These are phyloP conservation scores for Rubus idaeus DNA, from an alignment of 306 rosid genomes.

Conservation along the genomic window DNA sequence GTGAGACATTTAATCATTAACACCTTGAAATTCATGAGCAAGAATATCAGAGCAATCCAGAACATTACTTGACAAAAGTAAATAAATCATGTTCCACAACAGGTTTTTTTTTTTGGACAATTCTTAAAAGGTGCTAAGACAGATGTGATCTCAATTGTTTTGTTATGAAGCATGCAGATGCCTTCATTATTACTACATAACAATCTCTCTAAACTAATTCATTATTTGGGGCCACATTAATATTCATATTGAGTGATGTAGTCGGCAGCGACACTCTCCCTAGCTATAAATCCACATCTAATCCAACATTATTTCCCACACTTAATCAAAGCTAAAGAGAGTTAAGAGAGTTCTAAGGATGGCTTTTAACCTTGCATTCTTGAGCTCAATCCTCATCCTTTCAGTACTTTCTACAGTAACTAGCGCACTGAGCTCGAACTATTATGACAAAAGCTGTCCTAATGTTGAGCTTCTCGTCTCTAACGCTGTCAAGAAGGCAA, in stretches of 20 bases:
- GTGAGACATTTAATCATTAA: conserved; percentile 5
- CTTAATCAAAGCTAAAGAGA: conserved; percentile 14
- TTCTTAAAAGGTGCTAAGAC: not conserved
- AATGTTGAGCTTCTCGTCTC: conserved; percentile 43
- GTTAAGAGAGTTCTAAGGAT: conserved; percentile 27
- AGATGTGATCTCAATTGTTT: conserved; percentile 40
- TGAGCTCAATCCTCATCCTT: conserved; percentile 43
- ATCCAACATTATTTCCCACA: conserved; percentile 26
- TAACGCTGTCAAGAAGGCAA: conserved; percentile 33
- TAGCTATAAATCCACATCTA: conserved; percentile 42
- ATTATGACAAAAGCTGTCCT: conserved; percentile 77
- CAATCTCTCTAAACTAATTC: conserved; percentile 38
- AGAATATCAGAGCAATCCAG: not conserved
- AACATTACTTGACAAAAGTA: not conserved
- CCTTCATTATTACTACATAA: conserved; percentile 59
- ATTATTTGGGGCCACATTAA: conserved; percentile 38
- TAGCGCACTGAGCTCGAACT: conserved; percentile 60
- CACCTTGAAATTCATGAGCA: conserved; percentile 9
- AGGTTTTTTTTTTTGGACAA: no score
- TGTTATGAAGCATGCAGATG: conserved; percentile 26
- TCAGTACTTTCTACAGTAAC: conserved; percentile 35
- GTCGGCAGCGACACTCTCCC: conserved; percentile 18
- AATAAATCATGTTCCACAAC: not conserved
- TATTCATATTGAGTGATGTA: conserved; percentile 11
- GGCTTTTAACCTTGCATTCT: conserved; percentile 44